Base-by-base conservation (phyloP, 192 early-diverging fungal genomes). In the Coemansia sp. region DNA sequence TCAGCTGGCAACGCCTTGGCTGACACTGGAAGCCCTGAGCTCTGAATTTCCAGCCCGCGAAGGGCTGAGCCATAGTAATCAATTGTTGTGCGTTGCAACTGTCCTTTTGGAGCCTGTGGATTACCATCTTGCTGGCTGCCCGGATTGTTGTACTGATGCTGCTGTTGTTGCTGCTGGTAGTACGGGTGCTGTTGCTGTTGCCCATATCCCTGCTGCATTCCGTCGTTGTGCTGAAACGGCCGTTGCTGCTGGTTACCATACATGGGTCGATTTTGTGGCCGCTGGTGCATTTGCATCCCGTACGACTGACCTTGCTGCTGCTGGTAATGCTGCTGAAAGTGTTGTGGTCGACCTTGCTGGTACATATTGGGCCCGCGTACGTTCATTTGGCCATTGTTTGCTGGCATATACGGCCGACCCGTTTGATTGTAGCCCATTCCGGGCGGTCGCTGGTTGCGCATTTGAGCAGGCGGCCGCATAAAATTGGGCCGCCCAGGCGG, bases 41-140 rank as follows among this genome's bases (percentile, higher is more conserved):
- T 12, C 12, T 60, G 59, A 9, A 66, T 28, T 38, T 83, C 93
- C 44, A 91, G 74, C 60, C 90, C 89, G 60, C 88, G 84, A 34
- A 89, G 86, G 11, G 94, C 83, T 21, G 89, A 86, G 20, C 91
- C 85, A 63, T 94, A 92, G 74, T 93, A 95, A 76, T 99, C 97
- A 19, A 97, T 90, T 0, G 97, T 99, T 7, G 91, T 84, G 48
- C 97, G 81, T 74, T 97, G 93, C 60, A 97, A 88, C 14, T 93
- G 92, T 69, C 93, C 90, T 56, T 95, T 84, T 72, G 94, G 86
- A 15, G 88, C 86, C 67, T 91, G 93, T 61, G 88, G 89, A 58
- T 88, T 86, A 20, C 47, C 58, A n/a, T 59, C 67, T 19, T 48
- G 47, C 49, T 58, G 69, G n/a, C 53, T 28, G 11, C 26, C 26